These are phyloP conservation scores for Hippophae tibetana DNA, from an alignment of 306 rosid genomes.

Conservation along the genomic window DNA sequence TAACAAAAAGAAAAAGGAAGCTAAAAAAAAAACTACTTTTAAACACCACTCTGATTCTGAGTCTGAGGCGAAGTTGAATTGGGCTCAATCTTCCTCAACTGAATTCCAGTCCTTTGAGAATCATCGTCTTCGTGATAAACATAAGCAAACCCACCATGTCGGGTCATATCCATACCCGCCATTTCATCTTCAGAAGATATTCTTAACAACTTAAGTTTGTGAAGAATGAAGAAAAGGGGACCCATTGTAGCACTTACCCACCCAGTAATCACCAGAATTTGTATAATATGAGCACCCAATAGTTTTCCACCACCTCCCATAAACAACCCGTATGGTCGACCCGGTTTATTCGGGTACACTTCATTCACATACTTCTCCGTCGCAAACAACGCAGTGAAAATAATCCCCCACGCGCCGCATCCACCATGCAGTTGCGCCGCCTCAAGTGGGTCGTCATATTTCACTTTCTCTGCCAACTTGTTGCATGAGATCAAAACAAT, in stretches of 20 bases:
- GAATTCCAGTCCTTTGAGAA: slow-evolving; percentile 12
- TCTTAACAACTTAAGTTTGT: slow-evolving; percentile 53
- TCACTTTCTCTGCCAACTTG: slow-evolving; percentile 45
- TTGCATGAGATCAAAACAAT: slow-evolving; percentile 52
- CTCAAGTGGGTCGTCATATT: slow-evolving; percentile 68
- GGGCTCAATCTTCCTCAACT: slow-evolving; percentile 42
- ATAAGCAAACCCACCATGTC: slow-evolving; percentile 92
- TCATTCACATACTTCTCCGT: slow-evolving; percentile 50
- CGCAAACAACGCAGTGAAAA: slow-evolving; percentile 79
- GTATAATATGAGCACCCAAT: slow-evolving; percentile 61
- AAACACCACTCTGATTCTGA: neutral
- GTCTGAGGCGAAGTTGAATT: slow-evolving; percentile 17
- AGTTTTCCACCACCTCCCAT: slow-evolving; percentile 78
- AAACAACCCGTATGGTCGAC: slow-evolving; percentile 45
- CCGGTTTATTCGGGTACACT: slow-evolving; percentile 32
- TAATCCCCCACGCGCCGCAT: slow-evolving; percentile 92
- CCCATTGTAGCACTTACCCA: slow-evolving; percentile 97
- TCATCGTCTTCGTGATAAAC: slow-evolving; percentile 46
- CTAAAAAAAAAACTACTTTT: neutral
- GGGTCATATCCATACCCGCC: slow-evolving; percentile 93
- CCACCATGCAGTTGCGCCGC: slow-evolving; percentile 96
- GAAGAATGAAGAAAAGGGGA: slow-evolving; percentile 47
- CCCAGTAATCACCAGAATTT: slow-evolving; percentile 57
- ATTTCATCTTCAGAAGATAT: slow-evolving; percentile 67
- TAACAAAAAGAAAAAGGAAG: too few species aligned